Base-by-base conservation (phyloP, 805 yeast species). In the Candida dajiaensis region DNA sequence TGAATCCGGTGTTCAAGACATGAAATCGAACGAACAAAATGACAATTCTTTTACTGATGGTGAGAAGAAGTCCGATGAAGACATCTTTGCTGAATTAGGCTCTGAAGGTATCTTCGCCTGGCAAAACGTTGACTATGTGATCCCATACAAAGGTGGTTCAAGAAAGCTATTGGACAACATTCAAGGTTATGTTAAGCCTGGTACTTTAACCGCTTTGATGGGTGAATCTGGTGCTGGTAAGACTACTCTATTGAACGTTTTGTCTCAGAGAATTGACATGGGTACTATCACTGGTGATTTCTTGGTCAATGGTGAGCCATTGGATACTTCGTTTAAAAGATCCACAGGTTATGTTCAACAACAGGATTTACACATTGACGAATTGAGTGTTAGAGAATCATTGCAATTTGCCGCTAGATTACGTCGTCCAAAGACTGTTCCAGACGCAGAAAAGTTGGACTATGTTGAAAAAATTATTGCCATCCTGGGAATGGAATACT, bases 311-410 rank as follows among this genome's bases (percentile, higher is more conserved):
- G 88, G 87, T 49, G 66, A 68, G 41, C 68, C 71, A 48, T 66
- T 77, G 51, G 82, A 76, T 56, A 62, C 69, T 38, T 76, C 85
- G 4, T 82, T 82, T 69, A 78, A 74, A 58, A 70, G 83, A 59
- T 73, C 73, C 44, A 82, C 83, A 55, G 88, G 88, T 51, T 82
- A 82, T 47, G 50, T 47, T 18, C 50, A 47, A 31, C 50, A 47
- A 33, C 50, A 47, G 31, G 50, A 47, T 43, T 59, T 73, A 65
- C 82, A 45, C 86, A 82, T 64, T 68, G 81, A 55, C 68, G 71
- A 25, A 73, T 81, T 28, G 67, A 81, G 87, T 26, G 86, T 82
- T 12, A 75, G 87, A 55, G 89, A 82, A 62, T 82, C 89, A 2
- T 69, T 82, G 47, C 65, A 70, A 47, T 83, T 82, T 54, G 73